Conservation (phyloP, 768 basidiomycete species). For the Tricholoma matsutake region DNA sequence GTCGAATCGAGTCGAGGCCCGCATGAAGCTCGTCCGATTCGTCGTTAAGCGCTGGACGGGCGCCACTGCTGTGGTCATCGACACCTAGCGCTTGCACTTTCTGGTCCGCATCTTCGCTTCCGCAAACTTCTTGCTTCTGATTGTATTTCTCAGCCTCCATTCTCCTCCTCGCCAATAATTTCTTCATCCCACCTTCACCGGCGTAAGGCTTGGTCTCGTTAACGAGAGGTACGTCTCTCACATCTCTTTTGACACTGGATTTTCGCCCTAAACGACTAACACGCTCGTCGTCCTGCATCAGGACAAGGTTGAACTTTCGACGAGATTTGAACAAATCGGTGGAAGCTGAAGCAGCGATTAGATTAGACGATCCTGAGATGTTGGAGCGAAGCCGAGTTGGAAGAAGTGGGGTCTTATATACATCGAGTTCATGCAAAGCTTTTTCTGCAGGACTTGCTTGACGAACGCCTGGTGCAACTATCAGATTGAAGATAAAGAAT, state of each 20-base stretch:
- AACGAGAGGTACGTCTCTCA: constrained; percentile 36
- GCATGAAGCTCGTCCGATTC: neutral
- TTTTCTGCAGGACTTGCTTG: constrained; percentile 56
- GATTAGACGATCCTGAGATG: constrained; percentile 20
- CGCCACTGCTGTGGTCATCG: neutral
- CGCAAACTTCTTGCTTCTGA: constrained; percentile 24
- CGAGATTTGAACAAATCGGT: constrained; percentile 65
- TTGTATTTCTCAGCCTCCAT: constrained; percentile 51
- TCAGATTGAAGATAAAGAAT: constrained; percentile 4
- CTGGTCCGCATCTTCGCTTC: neutral
- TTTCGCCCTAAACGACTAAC: constrained; percentile 45
- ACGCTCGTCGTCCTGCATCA: constrained; percentile 61
- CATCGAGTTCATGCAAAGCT: constrained; percentile 67
- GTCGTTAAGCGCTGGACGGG: neutral
- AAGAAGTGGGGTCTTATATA: constrained; percentile 76
- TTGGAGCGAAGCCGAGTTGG: constrained; percentile 55
- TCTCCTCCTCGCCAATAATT: constrained; percentile 60
- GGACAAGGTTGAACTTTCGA: constrained; percentile 39
- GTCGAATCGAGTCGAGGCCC: constrained; percentile 10
- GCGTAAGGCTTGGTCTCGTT: constrained; percentile 75
- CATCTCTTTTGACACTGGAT: constrained; percentile 36
- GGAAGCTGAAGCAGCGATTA: constrained; percentile 17
- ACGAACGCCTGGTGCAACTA: constrained; percentile 18
- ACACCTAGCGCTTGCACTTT: neutral
- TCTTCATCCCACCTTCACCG: constrained; percentile 77